Conservation (phyloP, 768 basidiomycete genomes). For the Pisolithus microcarpus region DNA sequence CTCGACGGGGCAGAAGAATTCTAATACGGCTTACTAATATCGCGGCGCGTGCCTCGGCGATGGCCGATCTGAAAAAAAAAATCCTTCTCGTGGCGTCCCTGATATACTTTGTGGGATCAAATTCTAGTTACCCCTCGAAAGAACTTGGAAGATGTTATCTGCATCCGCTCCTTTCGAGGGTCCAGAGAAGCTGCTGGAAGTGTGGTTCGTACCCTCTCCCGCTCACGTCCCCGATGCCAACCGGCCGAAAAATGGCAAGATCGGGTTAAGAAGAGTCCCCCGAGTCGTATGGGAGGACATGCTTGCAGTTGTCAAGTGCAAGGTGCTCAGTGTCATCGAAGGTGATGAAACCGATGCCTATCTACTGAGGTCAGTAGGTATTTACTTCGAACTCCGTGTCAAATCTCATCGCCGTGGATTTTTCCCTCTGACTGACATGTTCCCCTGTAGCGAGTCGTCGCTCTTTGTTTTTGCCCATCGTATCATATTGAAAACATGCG, state of each 20-base stretch:
- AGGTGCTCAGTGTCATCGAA: slow-evolving; percentile 84
- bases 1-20: background rate
- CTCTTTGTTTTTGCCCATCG: slow-evolving; percentile 92
- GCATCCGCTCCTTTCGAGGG: slow-evolving; percentile 72
- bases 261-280: slow-evolving; percentile 72
- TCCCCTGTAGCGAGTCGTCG: slow-evolving; percentile 80
- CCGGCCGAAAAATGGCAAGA: slow-evolving; percentile 34
- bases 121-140: no score
- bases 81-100: no score
- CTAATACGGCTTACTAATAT: background rate
- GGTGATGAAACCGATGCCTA: slow-evolving; percentile 94
- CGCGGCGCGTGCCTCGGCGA: background rate
- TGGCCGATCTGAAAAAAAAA: background rate
- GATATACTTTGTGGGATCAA: no score
- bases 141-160: background rate
- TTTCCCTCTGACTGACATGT: background rate
- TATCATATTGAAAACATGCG: slow-evolving; percentile 97
- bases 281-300: slow-evolving; percentile 89
- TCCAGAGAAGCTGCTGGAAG: slow-evolving; percentile 91
- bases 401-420: background rate
- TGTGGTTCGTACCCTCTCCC: slow-evolving; percentile 89
- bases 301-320: slow-evolving; percentile 94
- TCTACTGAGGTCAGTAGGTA: slow-evolving; percentile 71
- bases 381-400: background rate
- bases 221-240: slow-evolving; percentile 46